Evolutionary conservation across 192 early-diverging fungal species (phyloP).

Genomic region (Gamsiella multidivaricata): DNA sequence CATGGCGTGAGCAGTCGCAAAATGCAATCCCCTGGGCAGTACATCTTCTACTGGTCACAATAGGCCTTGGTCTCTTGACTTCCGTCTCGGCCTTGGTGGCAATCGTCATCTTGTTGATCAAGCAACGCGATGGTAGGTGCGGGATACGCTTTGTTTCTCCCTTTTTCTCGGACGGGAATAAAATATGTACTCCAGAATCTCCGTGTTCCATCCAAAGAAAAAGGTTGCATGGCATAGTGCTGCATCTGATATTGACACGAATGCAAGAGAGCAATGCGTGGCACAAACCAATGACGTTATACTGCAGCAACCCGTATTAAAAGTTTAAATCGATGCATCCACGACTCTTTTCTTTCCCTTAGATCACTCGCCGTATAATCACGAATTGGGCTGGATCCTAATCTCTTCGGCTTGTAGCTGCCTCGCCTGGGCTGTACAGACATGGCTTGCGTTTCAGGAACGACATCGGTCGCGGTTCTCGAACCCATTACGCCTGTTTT

Average conservation of each 20-base stretch:
- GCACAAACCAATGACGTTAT: not conserved
- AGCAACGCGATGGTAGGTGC: slow-evolving; percentile 28
- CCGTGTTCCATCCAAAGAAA: not conserved
- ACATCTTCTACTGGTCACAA: slow-evolving; percentile 15
- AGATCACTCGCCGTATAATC: not conserved
- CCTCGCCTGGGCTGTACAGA: slow-evolving; percentile 30
- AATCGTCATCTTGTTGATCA: slow-evolving; percentile 23
- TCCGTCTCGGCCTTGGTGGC: slow-evolving; percentile 28
- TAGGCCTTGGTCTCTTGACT: slow-evolving; percentile 24
- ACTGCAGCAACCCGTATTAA: not conserved
- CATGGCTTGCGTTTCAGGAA: slow-evolving; percentile 19
- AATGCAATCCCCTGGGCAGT: slow-evolving; percentile 6
- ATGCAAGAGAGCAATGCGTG: too few relatives aligned
- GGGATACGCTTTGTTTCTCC: not conserved
- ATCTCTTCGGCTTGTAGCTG: slow-evolving; percentile 23
- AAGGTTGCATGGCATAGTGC: too few relatives aligned
- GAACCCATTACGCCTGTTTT: slow-evolving; percentile 22
- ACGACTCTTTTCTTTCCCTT: not conserved
- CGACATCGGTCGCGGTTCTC: slow-evolving; percentile 22
- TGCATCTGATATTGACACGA: too few relatives aligned
- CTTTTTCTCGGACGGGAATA: too few relatives aligned
- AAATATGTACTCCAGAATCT: not conserved
- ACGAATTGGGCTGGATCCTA: slow-evolving; percentile 12
- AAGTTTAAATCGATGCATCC: not conserved
- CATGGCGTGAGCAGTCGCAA: slow-evolving; percentile 24